Evolutionary conservation across 2,329 filamentous ascomycete species (phyloP).

Genomic region (Cladosporium sp.): DNA sequence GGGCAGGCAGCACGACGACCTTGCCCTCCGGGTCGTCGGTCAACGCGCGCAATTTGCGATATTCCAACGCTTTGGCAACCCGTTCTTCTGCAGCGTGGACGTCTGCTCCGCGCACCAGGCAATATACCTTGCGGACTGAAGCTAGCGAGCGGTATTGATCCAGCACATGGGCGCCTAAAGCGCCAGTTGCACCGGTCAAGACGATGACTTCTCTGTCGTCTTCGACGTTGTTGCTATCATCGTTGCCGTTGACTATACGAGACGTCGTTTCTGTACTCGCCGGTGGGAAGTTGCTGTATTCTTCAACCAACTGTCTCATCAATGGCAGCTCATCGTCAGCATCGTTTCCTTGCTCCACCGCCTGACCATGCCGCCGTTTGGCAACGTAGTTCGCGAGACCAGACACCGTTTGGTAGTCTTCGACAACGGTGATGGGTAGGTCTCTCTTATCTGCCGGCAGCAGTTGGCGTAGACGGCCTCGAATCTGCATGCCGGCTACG

Average conservation of each 20-base stretch:
- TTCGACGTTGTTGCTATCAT: not conserved
- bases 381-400: constrained; percentile 36
- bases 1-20: constrained; percentile 44
- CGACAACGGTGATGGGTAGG: constrained; percentile 55
- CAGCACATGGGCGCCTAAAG: constrained; percentile 49
- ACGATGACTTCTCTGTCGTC: constrained; percentile 28
- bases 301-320: constrained; percentile 45
- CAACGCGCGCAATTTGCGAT: constrained; percentile 31
- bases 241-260: not conserved
- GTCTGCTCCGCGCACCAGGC: constrained; percentile 50
- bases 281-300: constrained; percentile 41
- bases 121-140: constrained; percentile 47
- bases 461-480: constrained; percentile 34
- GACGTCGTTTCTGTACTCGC: not conserved
- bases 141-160: constrained; percentile 38
- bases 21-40: constrained; percentile 28
- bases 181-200: constrained; percentile 48
- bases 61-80: constrained; percentile 41
- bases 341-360: constrained; percentile 12
- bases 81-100: constrained; percentile 40
- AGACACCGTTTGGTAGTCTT: constrained; percentile 54
- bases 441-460: constrained; percentile 30
- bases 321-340: constrained; percentile 33
- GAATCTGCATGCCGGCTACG: constrained; percentile 51
- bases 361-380: constrained; percentile 35